Conservation (phyloP, 2,329 filamentous ascomycete species). For the Colletotrichum spinosum region DNA sequence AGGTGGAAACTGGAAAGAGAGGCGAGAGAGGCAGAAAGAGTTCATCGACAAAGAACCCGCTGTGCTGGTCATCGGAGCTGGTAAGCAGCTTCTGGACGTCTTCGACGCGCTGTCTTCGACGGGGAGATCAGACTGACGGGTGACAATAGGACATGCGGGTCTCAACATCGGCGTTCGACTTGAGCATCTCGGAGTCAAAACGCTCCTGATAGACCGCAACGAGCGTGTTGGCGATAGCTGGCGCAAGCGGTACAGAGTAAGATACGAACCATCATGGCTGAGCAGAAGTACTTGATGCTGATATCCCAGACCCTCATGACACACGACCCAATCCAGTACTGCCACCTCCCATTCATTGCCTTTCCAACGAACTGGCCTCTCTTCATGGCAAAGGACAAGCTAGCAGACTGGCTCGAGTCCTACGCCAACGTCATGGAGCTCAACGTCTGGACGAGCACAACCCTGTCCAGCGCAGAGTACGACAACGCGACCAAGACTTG, state of each 20-base stretch:
- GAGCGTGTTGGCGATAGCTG: constrained; percentile 72
- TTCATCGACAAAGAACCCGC: constrained; percentile 64
- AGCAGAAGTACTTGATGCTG: neutral
- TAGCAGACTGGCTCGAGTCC: constrained; percentile 75
- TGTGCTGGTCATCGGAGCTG: constrained; percentile 66
- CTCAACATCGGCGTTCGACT: constrained; percentile 68
- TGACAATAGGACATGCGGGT: constrained; percentile 65
- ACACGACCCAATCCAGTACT: constrained; percentile 74
- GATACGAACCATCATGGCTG: neutral
- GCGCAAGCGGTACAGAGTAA: constrained; percentile 64
- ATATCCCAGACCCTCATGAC: constrained; percentile 66
- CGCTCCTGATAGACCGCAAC: constrained; percentile 70
- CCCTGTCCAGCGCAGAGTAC: constrained; percentile 60
- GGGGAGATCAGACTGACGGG: neutral
- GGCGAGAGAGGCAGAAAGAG: constrained; percentile 58
- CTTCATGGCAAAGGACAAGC: constrained; percentile 79
- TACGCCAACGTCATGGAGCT: constrained; percentile 75
- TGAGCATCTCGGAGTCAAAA: constrained; percentile 66
- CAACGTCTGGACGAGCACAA: constrained; percentile 72
- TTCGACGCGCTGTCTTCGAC: no score
- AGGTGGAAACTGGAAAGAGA: constrained; percentile 71
- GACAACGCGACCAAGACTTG: constrained; percentile 62
- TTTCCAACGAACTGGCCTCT: constrained; percentile 76
- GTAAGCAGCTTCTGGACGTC: constrained; percentile 49
- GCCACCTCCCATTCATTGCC: constrained; percentile 71